Base-by-base conservation (phyloP, 129 eudicot genomes). In the Oenanthe sinensis region DNA sequence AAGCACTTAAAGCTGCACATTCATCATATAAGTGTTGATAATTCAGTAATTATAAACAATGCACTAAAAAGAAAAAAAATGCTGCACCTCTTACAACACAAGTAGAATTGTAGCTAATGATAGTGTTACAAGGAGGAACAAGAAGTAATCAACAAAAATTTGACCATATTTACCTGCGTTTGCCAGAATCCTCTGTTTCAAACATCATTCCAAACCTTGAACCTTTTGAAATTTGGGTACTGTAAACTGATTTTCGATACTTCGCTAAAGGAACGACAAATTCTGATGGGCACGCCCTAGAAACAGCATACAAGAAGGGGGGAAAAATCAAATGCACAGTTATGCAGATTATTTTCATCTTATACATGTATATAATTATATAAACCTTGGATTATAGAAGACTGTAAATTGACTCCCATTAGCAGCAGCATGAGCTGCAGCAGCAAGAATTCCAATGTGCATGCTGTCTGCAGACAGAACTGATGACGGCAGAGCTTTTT, bases 391-490 rank as follows among this genome's bases (percentile, higher is more conserved):
- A 83, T 96, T 96, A 84, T 92, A 96, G 83, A 96, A 96, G 28
- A 96, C 85, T 0, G 97, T 88, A 54, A 96, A 96, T 3, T 95
- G 86, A 62, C 89, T 96, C 80, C 93, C 77, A 75, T 87, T 96
- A 63, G 97, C 92, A 73, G 97, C 91, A 75, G 99, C 97, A 86
- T 96, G 97, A 75, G 99, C 97, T 13, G 99, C 99, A 60, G 99
- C 99, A 81, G 99, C 99, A 86, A 96, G 97, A 62, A 96, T 91
- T 77, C 99, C 99, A 22, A 96, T 96, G 86, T 92, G 99, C 99
- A 96, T 96, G 83, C 99, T 96, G 79, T 96, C 99, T 48, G 97
- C 97, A 55, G 99, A 96, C 68, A 96, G 83, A 78, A 96, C 99
- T 5, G 99, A 96, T 60, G 99, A 96, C n/a, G 99, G 97, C 82